Percentiles rank a stretch among this genome's conserved stretches.
Conservation (phyloP, 2,329 filamentous ascomycete species). For the Pseudogymnoascus pannorum region DNA sequence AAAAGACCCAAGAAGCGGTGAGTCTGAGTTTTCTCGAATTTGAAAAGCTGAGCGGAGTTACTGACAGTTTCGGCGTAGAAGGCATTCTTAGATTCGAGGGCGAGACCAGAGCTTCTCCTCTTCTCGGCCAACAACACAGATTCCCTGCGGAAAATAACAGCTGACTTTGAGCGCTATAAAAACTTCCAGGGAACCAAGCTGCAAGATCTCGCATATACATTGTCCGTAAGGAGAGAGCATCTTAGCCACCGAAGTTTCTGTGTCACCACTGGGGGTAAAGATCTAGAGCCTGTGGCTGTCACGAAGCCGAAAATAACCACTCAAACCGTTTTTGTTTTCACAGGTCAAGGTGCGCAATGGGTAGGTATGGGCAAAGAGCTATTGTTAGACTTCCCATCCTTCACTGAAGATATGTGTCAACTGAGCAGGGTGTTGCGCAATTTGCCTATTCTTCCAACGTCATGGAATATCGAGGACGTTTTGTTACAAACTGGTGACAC, state of each 20-base stretch:
- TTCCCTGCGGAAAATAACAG: not conserved
- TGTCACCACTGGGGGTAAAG: constrained; percentile 8
- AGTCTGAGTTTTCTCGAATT: not conserved
- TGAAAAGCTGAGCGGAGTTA: not conserved
- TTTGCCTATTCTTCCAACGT: not conserved
- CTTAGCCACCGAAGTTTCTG: constrained; percentile 8
- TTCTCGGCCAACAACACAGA: not conserved
- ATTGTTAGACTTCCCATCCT: not conserved
- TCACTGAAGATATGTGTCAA: constrained; percentile 7
- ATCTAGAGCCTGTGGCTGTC: not conserved
- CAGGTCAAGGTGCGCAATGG: constrained; percentile 23
- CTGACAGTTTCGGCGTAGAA: too few species aligned
- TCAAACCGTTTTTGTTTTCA: constrained; percentile 18
- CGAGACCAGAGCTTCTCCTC: not conserved
- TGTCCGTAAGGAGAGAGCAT: not conserved
- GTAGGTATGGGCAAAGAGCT: constrained; percentile 18
- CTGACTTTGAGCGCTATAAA: not conserved
- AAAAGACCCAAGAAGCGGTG: constrained; percentile 3
- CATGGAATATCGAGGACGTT: not conserved
- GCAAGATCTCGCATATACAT: constrained; percentile 10
- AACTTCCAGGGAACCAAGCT: constrained; percentile 1
- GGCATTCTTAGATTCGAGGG: not conserved
- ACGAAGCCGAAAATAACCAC: not conserved
- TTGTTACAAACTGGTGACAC: constrained; percentile 13
- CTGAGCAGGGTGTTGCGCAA: not conserved